A percentile compares a stretch with the other conserved stretches of the same genome.
These are phyloP conservation scores for Uronychia binucleata DNA, from an alignment of 73 alveolate species.

Conservation along the genomic window DNA sequence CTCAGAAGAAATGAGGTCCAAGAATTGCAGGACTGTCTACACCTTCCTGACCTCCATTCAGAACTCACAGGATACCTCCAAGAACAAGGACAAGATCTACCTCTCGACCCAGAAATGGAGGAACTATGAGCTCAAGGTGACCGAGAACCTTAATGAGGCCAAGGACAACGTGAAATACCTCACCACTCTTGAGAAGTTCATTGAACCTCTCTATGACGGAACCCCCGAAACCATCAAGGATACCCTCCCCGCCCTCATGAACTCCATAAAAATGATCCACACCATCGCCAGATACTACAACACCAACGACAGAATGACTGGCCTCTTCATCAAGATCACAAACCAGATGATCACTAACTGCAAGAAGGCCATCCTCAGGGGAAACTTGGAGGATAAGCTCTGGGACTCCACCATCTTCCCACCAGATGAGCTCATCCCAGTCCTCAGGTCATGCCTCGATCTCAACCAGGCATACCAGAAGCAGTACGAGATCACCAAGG, in stretches of 20 bases:
- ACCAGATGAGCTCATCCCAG: constrained; percentile 98
- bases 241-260: constrained; percentile 99
- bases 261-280: constrained; percentile 99
- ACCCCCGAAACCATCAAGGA: constrained; percentile 99
- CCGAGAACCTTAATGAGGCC: constrained; percentile 99
- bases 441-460: constrained; percentile 75
- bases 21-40: constrained; percentile 77
- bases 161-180: constrained; percentile 99
- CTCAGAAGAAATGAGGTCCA: constrained; percentile 90
- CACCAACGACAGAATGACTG: constrained; percentile 99
- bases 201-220: constrained; percentile 99
- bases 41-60: constrained; percentile 52
- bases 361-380: constrained; percentile 92
- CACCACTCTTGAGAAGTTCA: constrained; percentile 98
- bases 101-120: constrained; percentile 63
- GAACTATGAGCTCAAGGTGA: constrained; percentile 70
- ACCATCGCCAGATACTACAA: constrained; percentile 99
- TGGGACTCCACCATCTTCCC: constrained; percentile 62
- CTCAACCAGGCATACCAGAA: constrained; percentile 81
- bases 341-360: constrained; percentile 99
- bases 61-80: constrained; percentile 58
- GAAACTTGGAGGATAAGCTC: constrained; percentile 46
- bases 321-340: constrained; percentile 99
- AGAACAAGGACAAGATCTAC: constrained; percentile 62
- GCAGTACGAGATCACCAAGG: constrained; percentile 95